Evolutionary conservation across 495 filamentous ascomycete genomes (phyloP).

Genomic region (Penicillium simplicissimum): DNA sequence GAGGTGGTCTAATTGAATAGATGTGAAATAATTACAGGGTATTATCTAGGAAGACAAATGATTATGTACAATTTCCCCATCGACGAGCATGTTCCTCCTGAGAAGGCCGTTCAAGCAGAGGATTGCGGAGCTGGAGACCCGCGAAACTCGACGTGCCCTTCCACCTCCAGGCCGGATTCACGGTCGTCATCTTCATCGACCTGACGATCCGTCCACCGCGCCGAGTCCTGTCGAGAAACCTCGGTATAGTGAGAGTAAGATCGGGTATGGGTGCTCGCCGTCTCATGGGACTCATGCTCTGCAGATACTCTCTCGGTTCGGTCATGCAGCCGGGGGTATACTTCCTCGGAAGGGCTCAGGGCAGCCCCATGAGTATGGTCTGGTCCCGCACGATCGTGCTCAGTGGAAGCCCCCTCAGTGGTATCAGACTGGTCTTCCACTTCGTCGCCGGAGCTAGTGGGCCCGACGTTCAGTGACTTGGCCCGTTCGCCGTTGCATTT

Average conservation of each 20-base stretch:
- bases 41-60: constrained; percentile 8
- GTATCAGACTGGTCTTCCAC: constrained; percentile 31
- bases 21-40: constrained; percentile 14
- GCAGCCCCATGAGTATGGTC: neutral
- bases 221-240: constrained; percentile 36
- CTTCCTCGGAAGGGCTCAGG: neutral
- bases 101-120: neutral
- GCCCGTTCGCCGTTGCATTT: constrained; percentile 53
- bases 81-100: neutral
- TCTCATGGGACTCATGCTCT: no score
- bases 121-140: constrained; percentile 14
- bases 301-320: constrained; percentile 9
- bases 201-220: constrained; percentile 42
- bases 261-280: constrained; percentile 14
- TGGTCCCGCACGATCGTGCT: neutral
- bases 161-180: constrained; percentile 28
- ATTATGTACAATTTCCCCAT: constrained; percentile 21
- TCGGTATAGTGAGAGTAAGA: constrained; percentile 11
- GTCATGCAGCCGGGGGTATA: constrained; percentile 9
- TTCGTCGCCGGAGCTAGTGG: constrained; percentile 50
- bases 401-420: constrained; percentile 1
- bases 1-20: neutral
- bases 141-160: constrained; percentile 26
- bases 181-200: constrained; percentile 37
- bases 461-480: constrained; percentile 38